A percentile compares a stretch with the other conserved stretches of the same genome.
Conservation (phyloP, 371 early-diverging fungal genomes). For the Zychaea mexicana region DNA sequence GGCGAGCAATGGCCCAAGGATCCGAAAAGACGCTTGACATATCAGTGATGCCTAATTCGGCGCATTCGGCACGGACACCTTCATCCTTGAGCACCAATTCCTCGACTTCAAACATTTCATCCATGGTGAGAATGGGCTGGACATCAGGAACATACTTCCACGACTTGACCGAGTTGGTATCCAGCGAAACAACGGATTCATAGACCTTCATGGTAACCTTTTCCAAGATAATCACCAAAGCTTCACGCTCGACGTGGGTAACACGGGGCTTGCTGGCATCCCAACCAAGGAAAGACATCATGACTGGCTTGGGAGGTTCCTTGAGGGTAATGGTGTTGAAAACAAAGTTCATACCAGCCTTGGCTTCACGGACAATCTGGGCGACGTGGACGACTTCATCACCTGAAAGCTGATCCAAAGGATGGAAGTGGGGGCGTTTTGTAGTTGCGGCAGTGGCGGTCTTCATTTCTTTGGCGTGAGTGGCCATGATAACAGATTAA, state of each 20-base stretch:
- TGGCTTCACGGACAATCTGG: constrained; percentile 35
- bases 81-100: constrained; percentile 43
- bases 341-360: constrained; percentile 35
- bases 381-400: constrained; percentile 46
- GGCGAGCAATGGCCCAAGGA: constrained; percentile 59
- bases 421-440: constrained; percentile 27
- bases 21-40: constrained; percentile 49
- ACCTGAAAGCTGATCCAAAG: constrained; percentile 46
- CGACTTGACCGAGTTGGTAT: constrained; percentile 23
- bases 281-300: constrained; percentile 55
- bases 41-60: constrained; percentile 48
- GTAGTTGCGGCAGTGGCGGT: constrained; percentile 35
- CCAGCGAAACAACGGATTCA: constrained; percentile 47
- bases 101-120: constrained; percentile 56
- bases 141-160: constrained; percentile 47
- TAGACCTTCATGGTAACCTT: constrained; percentile 39
- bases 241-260: constrained; percentile 44
- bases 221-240: constrained; percentile 44
- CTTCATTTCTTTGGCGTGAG: constrained; percentile 39
- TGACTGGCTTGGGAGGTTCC: constrained; percentile 45
- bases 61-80: constrained; percentile 42
- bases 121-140: constrained; percentile 53
- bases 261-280: constrained; percentile 35
- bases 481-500: constrained; percentile 25
- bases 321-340: constrained; percentile 56